These are phyloP conservation scores for Inonotus hispidus DNA, from an alignment of 1,284 basidiomycete species.

Conservation along the genomic window DNA sequence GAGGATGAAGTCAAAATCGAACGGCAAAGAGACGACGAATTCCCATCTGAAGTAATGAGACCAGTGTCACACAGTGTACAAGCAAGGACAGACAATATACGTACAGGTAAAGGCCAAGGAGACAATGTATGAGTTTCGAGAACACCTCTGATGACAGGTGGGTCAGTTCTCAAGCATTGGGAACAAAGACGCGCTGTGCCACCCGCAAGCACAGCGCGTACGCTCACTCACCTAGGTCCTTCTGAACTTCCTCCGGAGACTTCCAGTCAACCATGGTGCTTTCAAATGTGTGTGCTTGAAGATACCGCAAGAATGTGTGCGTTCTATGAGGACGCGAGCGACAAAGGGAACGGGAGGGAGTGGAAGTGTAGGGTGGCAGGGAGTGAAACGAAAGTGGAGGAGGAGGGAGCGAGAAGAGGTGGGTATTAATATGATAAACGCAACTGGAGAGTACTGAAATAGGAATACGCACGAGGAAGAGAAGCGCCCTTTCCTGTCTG, in stretches of 20 bases:
- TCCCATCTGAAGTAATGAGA: conserved; percentile 44
- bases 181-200: not conserved
- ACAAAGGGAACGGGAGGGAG: not conserved
- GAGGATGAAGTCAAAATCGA: conserved; percentile 61
- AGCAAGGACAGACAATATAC: conserved; percentile 22
- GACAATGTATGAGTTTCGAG: conserved; percentile 57
- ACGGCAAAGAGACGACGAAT: conserved; percentile 57
- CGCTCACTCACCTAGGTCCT: conserved; percentile 16
- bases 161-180: conserved; percentile 16
- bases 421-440: conserved; percentile 1
- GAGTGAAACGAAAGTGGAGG: not conserved
- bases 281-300: not conserved
- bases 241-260: conserved; percentile 4
- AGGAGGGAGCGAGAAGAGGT: not conserved
- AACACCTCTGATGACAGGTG: conserved; percentile 42
- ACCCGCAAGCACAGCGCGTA: not conserved
- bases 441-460: conserved; percentile 5
- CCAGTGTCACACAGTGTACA: not conserved
- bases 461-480: conserved; percentile 6
- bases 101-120: conserved; percentile 65
- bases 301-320: not conserved
- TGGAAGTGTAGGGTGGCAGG: not conserved
- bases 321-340: not conserved
- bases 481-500: not conserved
- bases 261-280: conserved; percentile 19